Evolutionary conservation across 805 yeast genomes (phyloP).

Genomic region (Diddensiella transvaalensis): DNA sequence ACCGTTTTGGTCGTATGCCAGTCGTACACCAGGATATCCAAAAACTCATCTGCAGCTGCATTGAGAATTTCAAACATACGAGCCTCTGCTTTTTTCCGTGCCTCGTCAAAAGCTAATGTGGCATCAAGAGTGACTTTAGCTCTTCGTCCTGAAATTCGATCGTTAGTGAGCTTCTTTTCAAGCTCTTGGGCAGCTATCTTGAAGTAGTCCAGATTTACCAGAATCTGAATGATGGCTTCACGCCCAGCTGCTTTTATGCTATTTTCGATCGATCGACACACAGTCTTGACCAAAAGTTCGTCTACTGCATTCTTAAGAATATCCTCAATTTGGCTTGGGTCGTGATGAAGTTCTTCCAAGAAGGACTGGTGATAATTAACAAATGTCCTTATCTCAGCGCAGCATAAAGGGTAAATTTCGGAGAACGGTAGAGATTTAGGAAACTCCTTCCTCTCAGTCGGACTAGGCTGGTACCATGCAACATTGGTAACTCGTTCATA

Average conservation of each 20-base stretch:
- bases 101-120: conserved; percentile 50
- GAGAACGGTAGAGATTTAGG: conserved; percentile 82
- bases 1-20: conserved; percentile 60
- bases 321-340: conserved; percentile 56
- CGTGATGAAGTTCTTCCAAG: conserved; percentile 58
- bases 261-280: conserved; percentile 58
- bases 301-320: conserved; percentile 63
- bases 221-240: conserved; percentile 85
- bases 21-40: conserved; percentile 82
- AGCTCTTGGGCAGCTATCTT: conserved; percentile 70
- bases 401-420: conserved; percentile 80
- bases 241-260: conserved; percentile 70
- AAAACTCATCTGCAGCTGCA: conserved; percentile 67
- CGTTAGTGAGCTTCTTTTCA: conserved; percentile 39
- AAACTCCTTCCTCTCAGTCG: conserved; percentile 42
- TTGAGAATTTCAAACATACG: conserved; percentile 82
- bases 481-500: conserved; percentile 61
- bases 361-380: conserved; percentile 63
- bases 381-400: conserved; percentile 67
- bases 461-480: conserved; percentile 65
- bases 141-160: conserved; percentile 33
- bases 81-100: conserved; percentile 70
- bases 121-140: conserved; percentile 50
- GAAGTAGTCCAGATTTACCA: conserved; percentile 84
- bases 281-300: conserved; percentile 59